Base-by-base conservation (phyloP, 345 rosid species). In the Viola odorata region DNA sequence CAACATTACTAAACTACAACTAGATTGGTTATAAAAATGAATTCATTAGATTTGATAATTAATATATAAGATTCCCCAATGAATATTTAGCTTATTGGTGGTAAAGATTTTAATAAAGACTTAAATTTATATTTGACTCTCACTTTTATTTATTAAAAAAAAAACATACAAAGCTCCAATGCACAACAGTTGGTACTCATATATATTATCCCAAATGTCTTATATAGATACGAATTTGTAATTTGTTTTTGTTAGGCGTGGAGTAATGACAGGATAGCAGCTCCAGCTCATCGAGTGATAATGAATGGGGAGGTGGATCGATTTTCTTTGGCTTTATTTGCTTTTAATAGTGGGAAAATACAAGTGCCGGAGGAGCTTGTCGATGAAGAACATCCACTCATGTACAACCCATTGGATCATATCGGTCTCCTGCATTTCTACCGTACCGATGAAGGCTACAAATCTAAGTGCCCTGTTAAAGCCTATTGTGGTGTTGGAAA, bases 191-290 rank as follows among this genome's bases (percentile, higher is more conserved):
- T n/a, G n/a, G n/a, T n/a, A n/a, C n/a, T n/a, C n/a, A n/a, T n/a
- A n/a, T n/a, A n/a, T n/a, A n/a, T n/a, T n/a, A n/a, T n/a, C n/a
- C n/a, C n/a, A n/a, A n/a, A n/a, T n/a, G n/a, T n/a, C n/a, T n/a
- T n/a, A n/a, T n/a, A n/a, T n/a, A n/a, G n/a, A n/a, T n/a, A n/a
- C n/a, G n/a, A 23, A 23, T 23, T 23, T 23, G 32, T 15, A 7
- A 10, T 51, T 51, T 52, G 16, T 36, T 14, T 37, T 14, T 41
- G 14, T 5, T 45, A 83, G 85, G 86, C 82, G 55, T 84, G 86
- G 86, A 81, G 86, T 72, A 84, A 81, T 41, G 86, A 80, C 58
- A 71, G 85, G 70, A 49, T 81, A 51, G 50, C 54, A 11, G 71
- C 89, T 49, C 81, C 84, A 0, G 62, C 56, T 12, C 89, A 81